Conservation (phyloP, 1,284 basidiomycete species). For the Ustilago cynodontis region DNA sequence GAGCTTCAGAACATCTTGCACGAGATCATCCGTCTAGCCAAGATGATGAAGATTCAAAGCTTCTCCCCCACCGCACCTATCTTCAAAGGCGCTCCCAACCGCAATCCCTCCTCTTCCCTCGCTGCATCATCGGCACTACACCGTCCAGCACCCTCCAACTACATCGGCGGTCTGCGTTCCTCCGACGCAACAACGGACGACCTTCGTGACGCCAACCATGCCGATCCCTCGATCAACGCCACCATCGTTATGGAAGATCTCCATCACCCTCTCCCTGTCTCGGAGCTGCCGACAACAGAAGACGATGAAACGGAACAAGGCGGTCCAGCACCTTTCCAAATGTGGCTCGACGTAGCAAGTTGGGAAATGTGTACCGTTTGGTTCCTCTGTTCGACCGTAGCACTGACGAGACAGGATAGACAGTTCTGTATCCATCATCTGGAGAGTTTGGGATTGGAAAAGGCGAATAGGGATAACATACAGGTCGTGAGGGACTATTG, state of each 20-base stretch:
- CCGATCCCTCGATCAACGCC: conserved; percentile 28
- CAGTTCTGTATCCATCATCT: conserved; percentile 49
- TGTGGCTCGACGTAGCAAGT: conserved; percentile 49
- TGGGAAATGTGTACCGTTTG: conserved; percentile 62
- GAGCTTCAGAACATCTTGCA: conserved; percentile 50
- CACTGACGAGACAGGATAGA: conserved; percentile 39
- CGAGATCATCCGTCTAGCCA: conserved; percentile 50
- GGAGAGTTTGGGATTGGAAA: conserved; percentile 48
- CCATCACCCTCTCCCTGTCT: background rate
- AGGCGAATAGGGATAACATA: conserved; percentile 52
- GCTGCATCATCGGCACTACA: background rate
- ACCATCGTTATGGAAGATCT: conserved; percentile 7
- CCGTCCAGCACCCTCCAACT: conserved; percentile 20
- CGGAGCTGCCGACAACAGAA: background rate
- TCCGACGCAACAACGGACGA: conserved; percentile 9
- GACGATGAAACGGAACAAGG: background rate
- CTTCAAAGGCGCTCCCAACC: background rate
- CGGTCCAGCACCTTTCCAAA: conserved; percentile 32
- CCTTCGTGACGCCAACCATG: conserved; percentile 27
- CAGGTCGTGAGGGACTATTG: conserved; percentile 49
- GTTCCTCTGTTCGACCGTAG: conserved; percentile 51
- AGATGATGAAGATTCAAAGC: conserved; percentile 43
- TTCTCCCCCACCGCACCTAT: conserved; percentile 20
- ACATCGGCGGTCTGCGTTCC: conserved; percentile 33
- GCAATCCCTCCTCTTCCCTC: background rate